Evolutionary conservation across 2,329 filamentous ascomycete species (phyloP).

Genomic region (Penicillium sp.): DNA sequence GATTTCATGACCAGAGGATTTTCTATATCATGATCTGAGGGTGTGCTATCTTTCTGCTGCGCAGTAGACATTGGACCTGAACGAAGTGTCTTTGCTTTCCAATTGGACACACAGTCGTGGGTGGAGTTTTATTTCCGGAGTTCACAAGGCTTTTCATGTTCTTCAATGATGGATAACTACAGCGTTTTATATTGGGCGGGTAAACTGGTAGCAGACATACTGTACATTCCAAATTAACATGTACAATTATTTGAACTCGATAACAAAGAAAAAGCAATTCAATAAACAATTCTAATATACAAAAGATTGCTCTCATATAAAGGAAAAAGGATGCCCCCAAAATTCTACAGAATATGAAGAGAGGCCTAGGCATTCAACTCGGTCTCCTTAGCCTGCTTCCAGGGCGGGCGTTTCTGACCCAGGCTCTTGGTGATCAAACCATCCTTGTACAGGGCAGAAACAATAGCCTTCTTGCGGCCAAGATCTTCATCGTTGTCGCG

Average conservation of each 20-base stretch:
- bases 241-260: not conserved
- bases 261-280: slow-evolving; percentile 7
- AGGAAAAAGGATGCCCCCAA: not conserved
- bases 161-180: not conserved
- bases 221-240: slow-evolving; percentile 1
- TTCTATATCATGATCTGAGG: slow-evolving; percentile 51
- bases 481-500: slow-evolving; percentile 63
- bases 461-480: slow-evolving; percentile 72
- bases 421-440: slow-evolving; percentile 46
- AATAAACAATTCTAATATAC: slow-evolving; percentile 20
- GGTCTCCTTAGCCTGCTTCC: not conserved
- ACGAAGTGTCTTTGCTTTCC: not conserved
- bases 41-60: slow-evolving; percentile 41
- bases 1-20: slow-evolving; percentile 55
- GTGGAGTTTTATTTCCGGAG: not conserved
- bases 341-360: not conserved
- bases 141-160: not conserved
- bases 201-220: not conserved
- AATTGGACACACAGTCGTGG: too few species aligned
- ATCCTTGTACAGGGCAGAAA: slow-evolving; percentile 57
- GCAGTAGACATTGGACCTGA: slow-evolving; percentile 21
- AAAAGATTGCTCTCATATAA: slow-evolving; percentile 16
- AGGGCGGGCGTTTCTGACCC: slow-evolving; percentile 1
- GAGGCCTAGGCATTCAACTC: slow-evolving; percentile 5
- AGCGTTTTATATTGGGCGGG: not conserved